A percentile compares a stretch with the other conserved stretches of the same genome.
Evolutionary conservation across 1,284 basidiomycete genomes (phyloP).

Genomic region (Coriolopsis trogii): DNA sequence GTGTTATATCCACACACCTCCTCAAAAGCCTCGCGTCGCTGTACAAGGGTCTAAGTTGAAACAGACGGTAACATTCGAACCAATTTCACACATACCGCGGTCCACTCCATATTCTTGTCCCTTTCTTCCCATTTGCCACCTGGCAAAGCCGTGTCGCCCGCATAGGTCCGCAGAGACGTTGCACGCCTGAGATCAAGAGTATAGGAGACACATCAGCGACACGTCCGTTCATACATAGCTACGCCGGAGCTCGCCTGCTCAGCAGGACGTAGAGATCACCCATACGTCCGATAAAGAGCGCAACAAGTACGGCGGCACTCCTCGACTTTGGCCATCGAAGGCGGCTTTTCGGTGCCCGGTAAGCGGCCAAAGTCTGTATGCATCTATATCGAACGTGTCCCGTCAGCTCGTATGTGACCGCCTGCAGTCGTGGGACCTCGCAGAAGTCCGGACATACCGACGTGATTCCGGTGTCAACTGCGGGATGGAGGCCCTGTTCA

Average conservation of each 20-base stretch:
- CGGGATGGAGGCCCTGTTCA: conserved; percentile 45
- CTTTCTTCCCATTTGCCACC: conserved; percentile 77
- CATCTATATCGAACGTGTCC: conserved; percentile 45
- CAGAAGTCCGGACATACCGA: conserved; percentile 36
- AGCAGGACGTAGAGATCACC: conserved; percentile 85
- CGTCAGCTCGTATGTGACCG: neutral
- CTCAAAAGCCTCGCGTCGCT: conserved; percentile 78
- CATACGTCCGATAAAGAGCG: conserved; percentile 78
- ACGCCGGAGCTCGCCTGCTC: conserved; percentile 72
- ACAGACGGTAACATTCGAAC: neutral
- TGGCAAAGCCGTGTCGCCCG: conserved; percentile 83
- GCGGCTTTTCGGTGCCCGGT: conserved; percentile 48
- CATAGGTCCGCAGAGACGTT: conserved; percentile 70
- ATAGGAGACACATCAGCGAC: too few relatives aligned
- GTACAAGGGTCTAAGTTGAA: neutral
- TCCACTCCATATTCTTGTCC: conserved; percentile 73
- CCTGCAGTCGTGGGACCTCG: neutral
- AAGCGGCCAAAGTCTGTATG: conserved; percentile 56
- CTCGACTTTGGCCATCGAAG: conserved; percentile 56
- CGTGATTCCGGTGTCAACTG: conserved; percentile 49
- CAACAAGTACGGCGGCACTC: conserved; percentile 75
- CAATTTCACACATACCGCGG: conserved; percentile 63
- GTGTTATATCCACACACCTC: conserved; percentile 48
- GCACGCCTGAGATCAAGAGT: too few relatives aligned
- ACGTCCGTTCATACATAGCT: neutral